Evolutionary conservation across 805 yeast species (phyloP).

Genomic region (Zygosaccharomyces pseudorouxii): DNA sequence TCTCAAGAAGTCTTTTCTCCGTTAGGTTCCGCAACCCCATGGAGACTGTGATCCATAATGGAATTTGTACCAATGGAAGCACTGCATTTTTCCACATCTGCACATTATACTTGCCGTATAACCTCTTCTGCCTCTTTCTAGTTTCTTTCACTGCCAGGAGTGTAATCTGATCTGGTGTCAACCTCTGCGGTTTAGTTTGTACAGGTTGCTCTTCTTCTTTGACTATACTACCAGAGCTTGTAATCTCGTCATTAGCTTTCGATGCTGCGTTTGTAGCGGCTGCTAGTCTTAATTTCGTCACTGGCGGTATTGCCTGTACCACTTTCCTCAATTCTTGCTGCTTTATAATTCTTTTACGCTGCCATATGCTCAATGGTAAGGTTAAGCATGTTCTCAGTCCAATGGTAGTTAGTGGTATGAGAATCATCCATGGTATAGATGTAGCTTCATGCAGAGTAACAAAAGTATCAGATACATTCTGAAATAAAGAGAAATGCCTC

Average conservation of each 20-base stretch:
- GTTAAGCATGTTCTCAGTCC: constrained; percentile 62
- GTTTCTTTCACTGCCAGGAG: constrained; percentile 73
- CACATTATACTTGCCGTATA: constrained; percentile 64
- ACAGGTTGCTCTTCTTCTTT: constrained; percentile 18
- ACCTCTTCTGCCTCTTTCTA: constrained; percentile 61
- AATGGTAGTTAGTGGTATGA: constrained; percentile 72
- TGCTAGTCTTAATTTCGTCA: constrained; percentile 52
- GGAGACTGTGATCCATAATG: constrained; percentile 79
- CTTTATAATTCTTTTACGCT: constrained; percentile 60
- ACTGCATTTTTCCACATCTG: constrained; percentile 77
- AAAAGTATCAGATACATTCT: constrained; percentile 25
- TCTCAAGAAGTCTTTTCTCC: constrained; percentile 44
- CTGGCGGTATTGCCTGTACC: constrained; percentile 69
- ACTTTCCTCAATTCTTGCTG: constrained; percentile 72
- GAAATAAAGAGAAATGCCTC: constrained; percentile 18
- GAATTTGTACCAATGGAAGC: constrained; percentile 78
- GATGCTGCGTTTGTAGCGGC: constrained; percentile 23
- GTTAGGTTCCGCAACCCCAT: constrained; percentile 69
- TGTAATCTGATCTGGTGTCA: constrained; percentile 75
- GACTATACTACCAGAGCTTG: constrained; percentile 13
- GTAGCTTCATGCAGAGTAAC: constrained; percentile 44
- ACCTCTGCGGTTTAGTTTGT: constrained; percentile 34
- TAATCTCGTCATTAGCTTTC: constrained; percentile 12
- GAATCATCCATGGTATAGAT: constrained; percentile 77
- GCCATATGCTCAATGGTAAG: constrained; percentile 70